Percentiles rank a stretch among this genome's conserved stretches.
These are phyloP conservation scores for Prasinococcaceae sp. DNA, from an alignment of 139 green algal genomes.

Conservation along the genomic window DNA sequence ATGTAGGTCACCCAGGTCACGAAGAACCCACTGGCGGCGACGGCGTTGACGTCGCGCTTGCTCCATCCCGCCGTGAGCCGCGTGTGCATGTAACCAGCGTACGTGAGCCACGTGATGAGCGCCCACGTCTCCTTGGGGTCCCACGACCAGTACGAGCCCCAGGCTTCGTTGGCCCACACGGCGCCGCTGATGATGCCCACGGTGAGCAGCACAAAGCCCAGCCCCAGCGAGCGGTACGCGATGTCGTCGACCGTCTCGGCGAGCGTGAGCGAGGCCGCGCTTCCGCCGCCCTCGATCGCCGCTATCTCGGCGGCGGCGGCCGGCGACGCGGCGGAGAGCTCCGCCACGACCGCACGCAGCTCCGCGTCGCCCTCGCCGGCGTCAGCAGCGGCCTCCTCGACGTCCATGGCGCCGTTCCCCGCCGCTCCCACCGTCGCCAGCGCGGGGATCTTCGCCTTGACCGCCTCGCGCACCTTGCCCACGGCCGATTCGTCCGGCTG, in stretches of 20 bases:
- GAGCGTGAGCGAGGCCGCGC: too few species aligned
- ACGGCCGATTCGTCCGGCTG: not conserved
- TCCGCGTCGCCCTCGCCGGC: not conserved
- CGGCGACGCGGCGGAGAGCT: not conserved
- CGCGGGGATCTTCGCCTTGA: not conserved
- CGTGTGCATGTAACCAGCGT: constrained; percentile 18
- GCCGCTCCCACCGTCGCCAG: not conserved
- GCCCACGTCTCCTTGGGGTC: constrained; percentile 39
- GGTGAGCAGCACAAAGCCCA: constrained; percentile 16
- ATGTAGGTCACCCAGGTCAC: constrained; percentile 22
- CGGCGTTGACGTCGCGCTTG: not conserved
- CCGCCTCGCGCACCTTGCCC: not conserved
- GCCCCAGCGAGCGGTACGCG: constrained; percentile 13
- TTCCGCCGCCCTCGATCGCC: not conserved
- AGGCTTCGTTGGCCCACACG: constrained; percentile 35
- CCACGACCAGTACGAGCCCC: constrained; percentile 36
- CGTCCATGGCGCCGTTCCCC: not conserved
- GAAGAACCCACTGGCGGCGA: constrained; percentile 13
- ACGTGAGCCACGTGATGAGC: constrained; percentile 18
- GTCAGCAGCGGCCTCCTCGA: not conserved
- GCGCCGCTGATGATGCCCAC: constrained; percentile 27
- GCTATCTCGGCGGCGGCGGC: not conserved
- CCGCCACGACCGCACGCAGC: not conserved
- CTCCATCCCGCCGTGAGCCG: constrained; percentile 1
- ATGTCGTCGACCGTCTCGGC: constrained; percentile 15